Conservation (phyloP, 257 asterid genomes). For the Hygrophila difformis region DNA sequence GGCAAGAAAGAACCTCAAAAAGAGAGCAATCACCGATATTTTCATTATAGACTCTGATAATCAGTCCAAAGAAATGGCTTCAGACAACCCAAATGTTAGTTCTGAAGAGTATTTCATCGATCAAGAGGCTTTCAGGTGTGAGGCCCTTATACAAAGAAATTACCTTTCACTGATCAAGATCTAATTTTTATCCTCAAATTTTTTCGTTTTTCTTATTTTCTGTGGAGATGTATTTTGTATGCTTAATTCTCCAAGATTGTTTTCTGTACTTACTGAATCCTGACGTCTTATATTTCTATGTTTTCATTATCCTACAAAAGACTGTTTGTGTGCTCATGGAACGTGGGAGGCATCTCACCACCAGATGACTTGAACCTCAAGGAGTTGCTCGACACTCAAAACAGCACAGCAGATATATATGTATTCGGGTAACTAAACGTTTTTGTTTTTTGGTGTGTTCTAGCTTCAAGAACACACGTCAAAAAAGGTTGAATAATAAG, state of each 20-base stretch:
- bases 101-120: constrained; percentile 7
- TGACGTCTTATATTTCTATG: background rate
- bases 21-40: constrained; percentile 13
- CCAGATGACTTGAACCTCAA: constrained; percentile 39
- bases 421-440: constrained; percentile 54
- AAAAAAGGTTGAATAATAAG: background rate
- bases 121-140: constrained; percentile 28
- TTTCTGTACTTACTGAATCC: background rate
- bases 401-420: constrained; percentile 45
- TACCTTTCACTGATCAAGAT: constrained; percentile 8
- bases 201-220: background rate
- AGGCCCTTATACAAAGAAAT: constrained; percentile 1
- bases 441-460: no score
- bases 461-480: background rate
- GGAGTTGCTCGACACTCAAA: constrained; percentile 34
- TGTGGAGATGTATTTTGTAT: background rate
- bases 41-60: constrained; percentile 10
- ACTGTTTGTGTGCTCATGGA: constrained; percentile 59
- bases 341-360: constrained; percentile 54
- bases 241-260: background rate
- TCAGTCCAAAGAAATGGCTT: constrained; percentile 13
- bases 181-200: background rate
- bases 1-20: constrained; percentile 14
- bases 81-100: constrained; percentile 20
- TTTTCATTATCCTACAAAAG: constrained; percentile 17